Evolutionary conservation across 2,329 filamentous ascomycete species (phyloP), one percentile per base, ranked within the genome.

Genomic region (Fusarium metavorans): DNA sequence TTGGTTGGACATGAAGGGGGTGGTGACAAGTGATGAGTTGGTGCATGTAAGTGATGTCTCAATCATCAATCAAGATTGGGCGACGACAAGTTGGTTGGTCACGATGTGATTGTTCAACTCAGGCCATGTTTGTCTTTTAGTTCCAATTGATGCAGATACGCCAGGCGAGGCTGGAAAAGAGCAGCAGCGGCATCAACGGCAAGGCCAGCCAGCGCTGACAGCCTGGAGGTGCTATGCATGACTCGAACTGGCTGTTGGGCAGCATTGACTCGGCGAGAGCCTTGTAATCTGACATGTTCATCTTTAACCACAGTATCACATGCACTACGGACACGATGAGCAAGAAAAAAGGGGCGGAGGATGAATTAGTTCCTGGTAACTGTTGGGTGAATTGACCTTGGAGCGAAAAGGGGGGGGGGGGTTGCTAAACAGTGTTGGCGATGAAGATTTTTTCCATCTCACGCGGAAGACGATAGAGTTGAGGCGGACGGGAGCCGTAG

Each of bases 401-500:
- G 9, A 43, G 37, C 9, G 23, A 32, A 23, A 35, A 57, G 30
- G 52, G 27, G 25, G 25, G 25, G 32, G 35, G 14, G 35, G 14
- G 32, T 8, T 59, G 56, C 18, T 65, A 32, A 65, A 66, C 43
- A 65, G 67, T 72, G 25, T 54, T 32, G 71, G 73, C 45, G 71
- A 67, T 71, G 58, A 41, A 73, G 73, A n/a, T 58, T 73, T 73
- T 73, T 73, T 20, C 58, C 25, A 30, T 16, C 39, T 64, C 32
- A 60, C 37, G 60, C 48, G 41, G 10, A n/a, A 58, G 37, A 68
- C 62, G 56, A 56, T 59, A 25, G 59, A 30, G 41, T 16, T 23
- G 20, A 45, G 41, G 41, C 20, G 7, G 41, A 20, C 20, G 11
- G 11, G 41, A 23, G 6, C 20, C 27, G 62, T 14, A 74, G 68